Evolutionary conservation across 352 stramenopile species (phyloP), one percentile per base, ranked within the genome.

Genomic region (Blastocystis sp.): DNA sequence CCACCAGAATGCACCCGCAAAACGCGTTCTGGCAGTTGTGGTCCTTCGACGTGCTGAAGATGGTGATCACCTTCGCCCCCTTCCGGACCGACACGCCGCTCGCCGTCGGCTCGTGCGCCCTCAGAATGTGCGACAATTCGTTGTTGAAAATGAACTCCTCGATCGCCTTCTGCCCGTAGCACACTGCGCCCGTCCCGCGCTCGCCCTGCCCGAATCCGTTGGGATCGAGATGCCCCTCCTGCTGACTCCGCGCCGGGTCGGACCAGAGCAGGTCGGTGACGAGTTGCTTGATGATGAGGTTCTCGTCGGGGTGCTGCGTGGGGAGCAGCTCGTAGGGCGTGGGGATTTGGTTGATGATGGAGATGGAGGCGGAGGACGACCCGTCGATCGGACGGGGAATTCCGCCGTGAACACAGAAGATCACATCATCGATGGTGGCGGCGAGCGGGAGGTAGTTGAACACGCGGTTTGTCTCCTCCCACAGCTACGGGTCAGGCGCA

Each of bases 381-480:
- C 24, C n/a, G 35, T 59, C 16, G 12, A 60, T 4, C 21, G 66
- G 66, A 3, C 66, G 66, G 3, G 94, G 94, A 80, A 96, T 95
- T n/a, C 95, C 95, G 35, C 95, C 95, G 91, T 98, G 95, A 37
- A 97, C 94, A 91, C 95, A 97, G 90, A 97, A 97, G 51, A 97
- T 96, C 91, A 96, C 95, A 90, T 97, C 93, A 91, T 98, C 95
- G 79, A 98, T 95, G 0, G 96, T 92, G 2, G 93, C 94, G 9
- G 93, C 92, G 37, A 98, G 91, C 2, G 95, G 95, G 79, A 98
- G 92, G 19, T 94, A 90, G 92, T 97, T 94, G 92, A 97, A 98
- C 21, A 94, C 93, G 62, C 94, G 92, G 92, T 97, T 98, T 67
- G 94, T 94, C 16, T 91, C 90, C 88, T 97, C 94, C 94, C 94